These are phyloP conservation scores for Aureobasidium sp. DNA, from an alignment of 2,329 filamentous ascomycete genomes.

Conservation along the genomic window DNA sequence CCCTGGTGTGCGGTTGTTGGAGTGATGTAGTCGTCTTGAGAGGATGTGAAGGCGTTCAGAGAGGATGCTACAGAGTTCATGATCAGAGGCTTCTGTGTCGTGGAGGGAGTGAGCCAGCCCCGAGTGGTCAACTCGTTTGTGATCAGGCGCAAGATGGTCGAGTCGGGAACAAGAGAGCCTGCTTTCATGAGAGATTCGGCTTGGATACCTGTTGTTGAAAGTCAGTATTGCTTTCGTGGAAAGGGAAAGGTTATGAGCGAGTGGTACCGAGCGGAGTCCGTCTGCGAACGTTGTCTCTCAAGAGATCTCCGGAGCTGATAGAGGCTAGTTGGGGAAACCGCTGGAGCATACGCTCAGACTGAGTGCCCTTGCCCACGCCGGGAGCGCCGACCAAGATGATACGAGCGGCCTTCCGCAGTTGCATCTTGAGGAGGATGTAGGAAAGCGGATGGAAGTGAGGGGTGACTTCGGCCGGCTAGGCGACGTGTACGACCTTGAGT, in stretches of 20 bases:
- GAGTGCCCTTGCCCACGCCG: constrained; percentile 95
- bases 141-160: constrained; percentile 86
- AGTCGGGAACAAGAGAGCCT: constrained; percentile 84
- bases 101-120: constrained; percentile 62
- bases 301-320: constrained; percentile 87
- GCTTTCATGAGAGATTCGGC: constrained; percentile 83
- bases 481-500: background rate
- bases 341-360: constrained; percentile 79
- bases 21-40: constrained; percentile 37
- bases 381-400: constrained; percentile 93
- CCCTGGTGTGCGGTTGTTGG: constrained; percentile 25
- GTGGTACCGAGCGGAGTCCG: constrained; percentile 71
- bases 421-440: constrained; percentile 25
- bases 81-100: constrained; percentile 34
- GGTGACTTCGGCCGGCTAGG: background rate
- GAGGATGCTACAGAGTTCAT: constrained; percentile 34
- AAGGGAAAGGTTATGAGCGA: background rate
- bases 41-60: background rate
- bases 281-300: constrained; percentile 87
- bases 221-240: background rate
- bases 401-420: constrained; percentile 67
- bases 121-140: constrained; percentile 78
- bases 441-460: background rate
- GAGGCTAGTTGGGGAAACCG: constrained; percentile 83
- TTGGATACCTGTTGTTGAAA: constrained; percentile 65